A percentile compares a stretch with the other conserved stretches of the same genome.
Evolutionary conservation across 169 alveolate species (phyloP).

Genomic region (Eimeria zaria): DNA sequence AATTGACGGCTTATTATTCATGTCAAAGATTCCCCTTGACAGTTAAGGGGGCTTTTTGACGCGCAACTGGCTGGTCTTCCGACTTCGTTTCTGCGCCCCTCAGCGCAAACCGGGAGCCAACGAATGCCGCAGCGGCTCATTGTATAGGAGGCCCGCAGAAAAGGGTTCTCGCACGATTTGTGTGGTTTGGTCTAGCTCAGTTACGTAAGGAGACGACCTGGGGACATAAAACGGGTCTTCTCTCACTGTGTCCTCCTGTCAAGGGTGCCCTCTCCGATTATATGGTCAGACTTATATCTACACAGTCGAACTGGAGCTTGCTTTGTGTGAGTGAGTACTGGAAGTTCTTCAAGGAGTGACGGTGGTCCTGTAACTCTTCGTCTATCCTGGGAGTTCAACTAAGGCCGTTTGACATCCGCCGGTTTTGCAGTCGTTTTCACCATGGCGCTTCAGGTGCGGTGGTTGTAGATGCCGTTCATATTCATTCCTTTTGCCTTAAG

Average conservation of each 20-base stretch:
- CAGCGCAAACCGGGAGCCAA: not conserved
- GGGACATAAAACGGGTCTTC: not conserved
- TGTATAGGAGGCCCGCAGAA: slow-evolving; percentile 2
- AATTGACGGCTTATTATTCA: not conserved
- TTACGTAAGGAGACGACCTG: not conserved
- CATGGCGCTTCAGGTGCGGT: slow-evolving; percentile 26
- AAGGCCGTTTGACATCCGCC: not conserved
- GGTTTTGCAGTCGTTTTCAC: not conserved
- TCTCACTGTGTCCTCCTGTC: not conserved
- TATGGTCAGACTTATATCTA: not conserved
- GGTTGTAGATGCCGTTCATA: not conserved
- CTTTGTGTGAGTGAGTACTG: not conserved
- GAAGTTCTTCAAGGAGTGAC: not conserved
- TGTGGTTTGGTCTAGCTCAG: not conserved
- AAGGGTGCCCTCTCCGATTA: not conserved
- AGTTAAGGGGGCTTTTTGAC: not conserved
- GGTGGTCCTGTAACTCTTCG: not conserved
- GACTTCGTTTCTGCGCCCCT: slow-evolving; percentile 1
- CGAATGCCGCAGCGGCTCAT: not conserved
- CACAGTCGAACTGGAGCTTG: not conserved
- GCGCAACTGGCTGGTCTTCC: not conserved
- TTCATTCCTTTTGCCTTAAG: not conserved
- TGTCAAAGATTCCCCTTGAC: not conserved
- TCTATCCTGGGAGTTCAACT: not conserved
- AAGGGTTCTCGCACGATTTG: not conserved